Evolutionary conservation across 148 eudicot genomes (phyloP).

Genomic region (Fagopyrum homotropicum): DNA sequence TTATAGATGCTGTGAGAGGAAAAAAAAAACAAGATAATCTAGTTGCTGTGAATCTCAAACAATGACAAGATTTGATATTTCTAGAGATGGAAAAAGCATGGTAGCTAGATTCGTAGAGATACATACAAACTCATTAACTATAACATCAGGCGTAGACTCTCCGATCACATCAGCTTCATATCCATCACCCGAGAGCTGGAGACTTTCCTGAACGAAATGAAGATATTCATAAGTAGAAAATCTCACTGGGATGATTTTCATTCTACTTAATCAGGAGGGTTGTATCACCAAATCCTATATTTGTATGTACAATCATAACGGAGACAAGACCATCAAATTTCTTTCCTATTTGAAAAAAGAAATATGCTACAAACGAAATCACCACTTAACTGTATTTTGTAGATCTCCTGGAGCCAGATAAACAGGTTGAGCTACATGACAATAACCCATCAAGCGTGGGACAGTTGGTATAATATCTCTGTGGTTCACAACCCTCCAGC

Average conservation of each 20-base stretch:
- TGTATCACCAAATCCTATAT: background rate
- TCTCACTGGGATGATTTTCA: background rate
- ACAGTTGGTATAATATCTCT: slow-evolving; percentile 97
- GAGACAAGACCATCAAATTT: background rate
- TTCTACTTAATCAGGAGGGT: background rate
- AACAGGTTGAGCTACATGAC: slow-evolving; percentile 95
- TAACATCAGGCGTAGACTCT: slow-evolving; percentile 85
- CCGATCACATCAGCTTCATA: slow-evolving; percentile 82
- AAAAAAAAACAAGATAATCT: background rate
- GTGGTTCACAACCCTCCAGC: slow-evolving; percentile 98
- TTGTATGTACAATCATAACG: background rate
- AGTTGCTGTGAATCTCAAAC: background rate
- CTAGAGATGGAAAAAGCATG: background rate
- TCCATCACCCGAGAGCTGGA: slow-evolving; percentile 66
- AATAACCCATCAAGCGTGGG: slow-evolving; percentile 98
- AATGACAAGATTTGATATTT: background rate
- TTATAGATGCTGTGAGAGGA: background rate
- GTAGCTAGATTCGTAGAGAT: slow-evolving; percentile 4
- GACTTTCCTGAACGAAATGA: slow-evolving; percentile 45
- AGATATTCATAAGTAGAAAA: slow-evolving; percentile 11
- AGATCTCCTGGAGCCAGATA: slow-evolving; percentile 62
- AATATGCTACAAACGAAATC: slow-evolving; percentile 14
- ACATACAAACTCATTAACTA: slow-evolving; percentile 93
- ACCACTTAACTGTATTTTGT: slow-evolving; percentile 42
- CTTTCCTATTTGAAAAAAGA: slow-evolving; percentile 2